Conservation (phyloP, 2,329 filamentous ascomycete genomes). For the Hymenoscyphus linearis region DNA sequence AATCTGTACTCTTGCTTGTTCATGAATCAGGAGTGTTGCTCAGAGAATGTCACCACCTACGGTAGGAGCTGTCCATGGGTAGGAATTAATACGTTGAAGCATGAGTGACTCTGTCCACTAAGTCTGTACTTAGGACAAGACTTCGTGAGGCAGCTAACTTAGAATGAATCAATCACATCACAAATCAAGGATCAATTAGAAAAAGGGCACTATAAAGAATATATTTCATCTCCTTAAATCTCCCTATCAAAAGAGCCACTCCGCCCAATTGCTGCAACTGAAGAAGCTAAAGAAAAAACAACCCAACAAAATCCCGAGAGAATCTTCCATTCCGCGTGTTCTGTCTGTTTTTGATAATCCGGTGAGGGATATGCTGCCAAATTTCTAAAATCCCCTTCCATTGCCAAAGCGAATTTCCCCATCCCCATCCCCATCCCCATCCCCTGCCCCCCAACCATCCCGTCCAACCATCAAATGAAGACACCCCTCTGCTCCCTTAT, state of each 20-base stretch:
- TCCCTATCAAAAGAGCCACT: not conserved
- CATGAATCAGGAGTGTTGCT: not conserved
- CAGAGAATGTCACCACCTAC: too few species aligned
- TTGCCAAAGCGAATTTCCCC: not conserved
- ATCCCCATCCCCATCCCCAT: not conserved
- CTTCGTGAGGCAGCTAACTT: not conserved
- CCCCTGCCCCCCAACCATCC: not conserved
- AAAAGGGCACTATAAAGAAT: not conserved
- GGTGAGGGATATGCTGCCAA: slow-evolving; percentile 5
- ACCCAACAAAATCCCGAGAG: not conserved
- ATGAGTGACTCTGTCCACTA: too few species aligned
- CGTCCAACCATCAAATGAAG: not conserved
- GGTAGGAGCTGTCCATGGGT: too few species aligned
- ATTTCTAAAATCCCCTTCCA: slow-evolving; percentile 3
- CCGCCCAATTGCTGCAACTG: not conserved
- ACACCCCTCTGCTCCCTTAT: not conserved
- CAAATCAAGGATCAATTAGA: not conserved
- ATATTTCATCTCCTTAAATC: not conserved
- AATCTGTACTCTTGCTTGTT: not conserved
- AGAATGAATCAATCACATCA: not conserved
- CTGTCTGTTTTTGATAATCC: slow-evolving; percentile 6
- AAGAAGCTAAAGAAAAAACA: not conserved
- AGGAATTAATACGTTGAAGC: too few species aligned
- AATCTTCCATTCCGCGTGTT: not conserved
- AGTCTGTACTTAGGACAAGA: too few species aligned